phyloP scores from a whole-genome alignment of 2,329 filamentous ascomycete genomes.

The Scedosporium boydii region DNA sequence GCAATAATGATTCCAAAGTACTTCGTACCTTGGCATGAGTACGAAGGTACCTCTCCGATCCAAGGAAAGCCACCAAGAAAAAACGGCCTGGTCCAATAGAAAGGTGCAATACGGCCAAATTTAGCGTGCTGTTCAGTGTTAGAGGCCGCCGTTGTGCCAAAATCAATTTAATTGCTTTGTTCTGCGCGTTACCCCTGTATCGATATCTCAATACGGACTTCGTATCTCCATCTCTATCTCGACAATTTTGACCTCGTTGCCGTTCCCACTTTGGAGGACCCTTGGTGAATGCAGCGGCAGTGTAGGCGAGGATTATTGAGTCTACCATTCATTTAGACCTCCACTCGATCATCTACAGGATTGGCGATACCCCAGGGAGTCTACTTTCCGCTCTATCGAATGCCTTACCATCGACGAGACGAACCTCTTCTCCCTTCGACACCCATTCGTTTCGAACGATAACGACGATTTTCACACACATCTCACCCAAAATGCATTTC shows the following conservation, averaged over 20 bases:
- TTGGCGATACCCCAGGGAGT: background rate
- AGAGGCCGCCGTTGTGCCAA: background rate
- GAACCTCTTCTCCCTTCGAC: background rate
- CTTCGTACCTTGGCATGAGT: too few species aligned
- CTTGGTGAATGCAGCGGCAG: background rate
- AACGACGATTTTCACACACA: background rate
- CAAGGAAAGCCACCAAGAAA: too few species aligned
- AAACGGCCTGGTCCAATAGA: background rate
- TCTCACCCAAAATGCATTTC: constrained; percentile 62
- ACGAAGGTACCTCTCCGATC: too few species aligned
- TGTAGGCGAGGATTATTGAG: background rate
- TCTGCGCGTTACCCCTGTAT: background rate
- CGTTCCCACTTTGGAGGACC: background rate
- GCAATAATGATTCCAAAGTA: too few species aligned
- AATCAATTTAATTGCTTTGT: background rate
- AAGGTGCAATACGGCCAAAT: background rate
- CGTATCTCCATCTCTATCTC: background rate
- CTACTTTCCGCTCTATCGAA: background rate
- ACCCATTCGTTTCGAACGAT: background rate
- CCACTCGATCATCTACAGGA: background rate
- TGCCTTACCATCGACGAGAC: background rate
- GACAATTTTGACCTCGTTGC: background rate
- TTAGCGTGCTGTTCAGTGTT: background rate
- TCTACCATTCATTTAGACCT: background rate
- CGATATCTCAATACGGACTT: background rate